These are phyloP conservation scores for Penicillium silybi DNA, from an alignment of 495 filamentous ascomycete genomes.

Conservation along the genomic window DNA sequence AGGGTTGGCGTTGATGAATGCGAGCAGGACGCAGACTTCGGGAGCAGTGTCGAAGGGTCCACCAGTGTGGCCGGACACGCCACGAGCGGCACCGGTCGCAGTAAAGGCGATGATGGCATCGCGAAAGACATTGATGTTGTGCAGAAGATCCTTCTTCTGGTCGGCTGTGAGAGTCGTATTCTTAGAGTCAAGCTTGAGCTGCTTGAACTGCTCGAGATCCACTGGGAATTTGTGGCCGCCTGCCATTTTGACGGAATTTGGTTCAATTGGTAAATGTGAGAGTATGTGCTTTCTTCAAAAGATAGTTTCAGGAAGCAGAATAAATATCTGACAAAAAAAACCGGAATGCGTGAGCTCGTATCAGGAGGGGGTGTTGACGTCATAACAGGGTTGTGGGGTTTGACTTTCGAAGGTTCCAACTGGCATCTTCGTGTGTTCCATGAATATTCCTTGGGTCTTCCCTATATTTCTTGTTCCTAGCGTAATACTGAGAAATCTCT, in stretches of 20 bases:
- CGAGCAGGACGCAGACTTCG: conserved; percentile 38
- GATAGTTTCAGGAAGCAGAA: background rate
- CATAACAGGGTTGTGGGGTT: background rate
- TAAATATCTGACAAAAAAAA: background rate
- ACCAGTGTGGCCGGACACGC: conserved; percentile 37
- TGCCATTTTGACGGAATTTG: conserved; percentile 12
- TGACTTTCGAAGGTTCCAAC: background rate
- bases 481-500: too few species aligned
- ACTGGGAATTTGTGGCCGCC: conserved; percentile 30
- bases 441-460: background rate
- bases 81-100: conserved; percentile 35
- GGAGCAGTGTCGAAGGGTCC: conserved; percentile 42
- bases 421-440: background rate
- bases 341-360: background rate
- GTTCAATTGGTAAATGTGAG: background rate
- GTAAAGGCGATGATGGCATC: conserved; percentile 41
- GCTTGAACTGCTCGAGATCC: conserved; percentile 38
- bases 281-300: background rate
- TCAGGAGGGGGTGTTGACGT: background rate
- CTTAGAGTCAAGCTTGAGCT: conserved; percentile 33
- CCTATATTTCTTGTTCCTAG: background rate
- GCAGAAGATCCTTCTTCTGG: conserved; percentile 33
- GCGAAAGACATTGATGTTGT: conserved; percentile 39
- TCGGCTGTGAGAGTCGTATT: conserved; percentile 25
- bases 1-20: conserved; percentile 33